Conservation (phyloP, 345 rosid genomes). For the Carallia pectinifolia region DNA sequence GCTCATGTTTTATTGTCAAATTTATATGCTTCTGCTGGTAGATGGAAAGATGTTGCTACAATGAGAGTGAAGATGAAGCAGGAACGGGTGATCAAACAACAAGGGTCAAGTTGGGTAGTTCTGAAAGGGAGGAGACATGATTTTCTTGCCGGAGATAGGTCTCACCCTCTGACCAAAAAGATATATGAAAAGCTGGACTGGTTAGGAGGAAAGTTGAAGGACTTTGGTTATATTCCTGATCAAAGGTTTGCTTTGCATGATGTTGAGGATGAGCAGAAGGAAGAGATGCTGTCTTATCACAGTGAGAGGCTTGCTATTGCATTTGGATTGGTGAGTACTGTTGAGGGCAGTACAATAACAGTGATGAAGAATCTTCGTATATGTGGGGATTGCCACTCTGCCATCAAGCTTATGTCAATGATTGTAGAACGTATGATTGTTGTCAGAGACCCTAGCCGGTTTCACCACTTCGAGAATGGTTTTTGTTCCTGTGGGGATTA, state of each 20-base stretch:
- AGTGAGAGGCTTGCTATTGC: constrained; percentile 70
- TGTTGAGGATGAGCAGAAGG: constrained; percentile 69
- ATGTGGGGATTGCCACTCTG: constrained; percentile 68
- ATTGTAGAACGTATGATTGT: constrained; percentile 48
- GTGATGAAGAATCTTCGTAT: constrained; percentile 78
- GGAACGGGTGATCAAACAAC: constrained; percentile 48
- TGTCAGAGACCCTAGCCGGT: constrained; percentile 53
- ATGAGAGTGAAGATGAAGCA: constrained; percentile 60
- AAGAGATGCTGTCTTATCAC: constrained; percentile 57
- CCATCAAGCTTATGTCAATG: constrained; percentile 47
- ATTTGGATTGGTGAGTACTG: constrained; percentile 46
- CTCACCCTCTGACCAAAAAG: constrained; percentile 38
- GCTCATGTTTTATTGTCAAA: constrained; percentile 62
- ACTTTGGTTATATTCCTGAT: constrained; percentile 58
- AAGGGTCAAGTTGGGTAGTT: constrained; percentile 62
- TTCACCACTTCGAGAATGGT: constrained; percentile 55
- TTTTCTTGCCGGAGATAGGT: constrained; percentile 59
- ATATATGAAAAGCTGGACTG: constrained; percentile 52
- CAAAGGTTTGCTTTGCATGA: constrained; percentile 56
- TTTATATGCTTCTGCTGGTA: constrained; percentile 59
- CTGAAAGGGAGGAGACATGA: constrained; percentile 48
- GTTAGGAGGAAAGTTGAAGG: constrained; percentile 58
- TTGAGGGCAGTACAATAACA: constrained; percentile 46
- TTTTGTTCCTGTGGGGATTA: constrained; percentile 56
- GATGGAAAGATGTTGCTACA: constrained; percentile 58